phyloP scores from a whole-genome alignment of 1,139 yeast genomes.

The Blastobotrys aristatus region DNA sequence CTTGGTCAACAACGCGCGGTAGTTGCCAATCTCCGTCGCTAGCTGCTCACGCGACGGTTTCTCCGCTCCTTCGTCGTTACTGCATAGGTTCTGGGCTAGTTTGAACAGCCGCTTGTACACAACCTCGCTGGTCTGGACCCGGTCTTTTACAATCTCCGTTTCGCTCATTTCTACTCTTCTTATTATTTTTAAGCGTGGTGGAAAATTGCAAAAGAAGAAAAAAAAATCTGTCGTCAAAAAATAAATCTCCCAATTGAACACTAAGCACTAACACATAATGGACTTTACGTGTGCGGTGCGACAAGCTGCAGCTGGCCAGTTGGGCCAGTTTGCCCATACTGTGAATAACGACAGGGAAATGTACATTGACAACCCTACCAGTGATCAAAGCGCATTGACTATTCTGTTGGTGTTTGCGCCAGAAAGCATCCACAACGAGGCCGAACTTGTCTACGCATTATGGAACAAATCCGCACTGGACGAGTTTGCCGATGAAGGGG shows the following conservation, averaged over 20 bases:
- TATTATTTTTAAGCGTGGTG: background rate
- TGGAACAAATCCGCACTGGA: constrained; percentile 1
- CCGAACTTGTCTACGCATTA: constrained; percentile 15
- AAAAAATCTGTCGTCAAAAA: too few relatives aligned
- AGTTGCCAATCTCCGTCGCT: constrained; percentile 23
- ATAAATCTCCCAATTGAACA: constrained; percentile 8
- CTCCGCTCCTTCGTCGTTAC: background rate
- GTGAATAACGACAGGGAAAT: constrained; percentile 14
- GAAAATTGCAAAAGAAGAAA: background rate
- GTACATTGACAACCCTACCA: constrained; percentile 16
- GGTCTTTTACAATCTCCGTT: constrained; percentile 23
- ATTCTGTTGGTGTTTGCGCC: constrained; percentile 22
- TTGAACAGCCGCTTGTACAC: constrained; percentile 24
- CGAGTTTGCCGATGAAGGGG: background rate
- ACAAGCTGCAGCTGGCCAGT: constrained; percentile 20
- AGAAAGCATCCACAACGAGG: constrained; percentile 19
- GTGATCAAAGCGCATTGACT: constrained; percentile 21
- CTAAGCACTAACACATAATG: constrained; percentile 10
- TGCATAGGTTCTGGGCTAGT: constrained; percentile 15
- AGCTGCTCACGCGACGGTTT: constrained; percentile 5
- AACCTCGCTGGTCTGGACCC: constrained; percentile 27
- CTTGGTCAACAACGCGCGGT: constrained; percentile 24
- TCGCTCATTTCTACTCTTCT: background rate
- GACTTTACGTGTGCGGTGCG: constrained; percentile 22
- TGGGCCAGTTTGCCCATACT: constrained; percentile 15